Base-by-base conservation (phyloP, 2,329 filamentous ascomycete species). In the Epichloe sibirici region DNA sequence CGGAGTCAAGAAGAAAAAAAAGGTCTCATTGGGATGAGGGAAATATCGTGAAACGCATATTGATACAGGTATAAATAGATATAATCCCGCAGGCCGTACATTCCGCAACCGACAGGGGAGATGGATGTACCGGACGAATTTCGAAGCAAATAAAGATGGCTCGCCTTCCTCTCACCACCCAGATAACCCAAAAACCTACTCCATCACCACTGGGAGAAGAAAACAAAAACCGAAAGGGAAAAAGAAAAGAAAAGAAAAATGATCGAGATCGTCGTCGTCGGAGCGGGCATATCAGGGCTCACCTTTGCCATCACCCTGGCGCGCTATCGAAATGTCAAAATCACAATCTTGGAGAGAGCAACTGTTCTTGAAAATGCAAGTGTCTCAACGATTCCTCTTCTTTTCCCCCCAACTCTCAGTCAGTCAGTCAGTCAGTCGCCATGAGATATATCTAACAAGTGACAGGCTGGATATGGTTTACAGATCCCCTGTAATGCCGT, bases 401-500 rank as follows among this genome's bases (percentile, higher is more conserved):
- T 11, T 21, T 12, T 34, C 25, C 23, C 17, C 23, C 17, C 17
- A 21, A 21, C 17, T 21, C 2, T 21, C 17, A 21, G 17, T 21
- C 17, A 21, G 17, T 21, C 17, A 21, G 17, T 21, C 17, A 21
- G 2, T 23, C 21, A 17, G 25, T 11, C 5, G 13, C 15, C 8
- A 15, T 15, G 9, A 3, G 8, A 6, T 11, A 21, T 21, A 21
- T n/a, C 31, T 50, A 39, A 46, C 40, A 34, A 15, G 12, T 11
- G 40, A 12, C 43, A 59, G 57, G 49, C 49, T 3, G 56, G 56
- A 3, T 54, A 57, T 21, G 57, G 56, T n/a, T 51, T 59, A 23
- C 57, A 58, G 35, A 40, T 59, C 9, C 55, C 57, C 3, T 56
- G 55, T 11, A 59, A 59, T 35, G 57, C 57, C n/a, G 39, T 49